Evolutionary conservation across 208 protist species (phyloP), one percentile per base, ranked within the genome.

Genomic region (Crithidia bombi): DNA sequence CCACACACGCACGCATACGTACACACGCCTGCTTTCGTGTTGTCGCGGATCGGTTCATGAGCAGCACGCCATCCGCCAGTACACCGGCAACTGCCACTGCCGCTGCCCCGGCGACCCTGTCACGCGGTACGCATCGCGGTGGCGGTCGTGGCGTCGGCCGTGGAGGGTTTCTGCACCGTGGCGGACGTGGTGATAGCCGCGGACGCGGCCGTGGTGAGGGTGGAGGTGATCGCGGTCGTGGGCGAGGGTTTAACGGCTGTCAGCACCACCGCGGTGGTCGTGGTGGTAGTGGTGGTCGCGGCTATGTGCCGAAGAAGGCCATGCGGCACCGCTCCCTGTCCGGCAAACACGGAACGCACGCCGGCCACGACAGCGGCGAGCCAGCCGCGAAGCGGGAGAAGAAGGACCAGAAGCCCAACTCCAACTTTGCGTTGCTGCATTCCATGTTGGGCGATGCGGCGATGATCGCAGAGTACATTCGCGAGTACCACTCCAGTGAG

Each of bases 391-490:
- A 78, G 67, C 58, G 61, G n/a, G 58, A 58, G 35, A 78, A 76
- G 65, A 75, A 86, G 28, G 63, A 76, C 10, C 65, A 71, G 44
- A 86, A 86, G 58, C 69, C 77, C 5, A 85, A 76, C 49, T 91
- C 85, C 1, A 74, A 64, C 56, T 96, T 96, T 76, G 69, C 80
- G 1, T 59, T 77, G 28, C 70, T 93, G 28, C 81, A 75, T 55
- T 74, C 64, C 2, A 55, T 65, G 12, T 49, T 96, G 32, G 65
- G 75, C 0, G 78, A 87, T 41, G 82, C 84, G 14, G 78, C 69
- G 19, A 58, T 65, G 28, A 80, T 96, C 10, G 84, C 85, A n/a
- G 75, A 70, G 46, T 93, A 83, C 62, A 67, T 96, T 26, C 69
- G 65, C 32, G 51, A 86, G 30, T 64, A 89, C 57, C 79, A 86